A percentile compares a stretch with the other conserved stretches of the same genome.
phyloP scores from a whole-genome alignment of 345 rosid genomes.

The Pistacia vera region DNA sequence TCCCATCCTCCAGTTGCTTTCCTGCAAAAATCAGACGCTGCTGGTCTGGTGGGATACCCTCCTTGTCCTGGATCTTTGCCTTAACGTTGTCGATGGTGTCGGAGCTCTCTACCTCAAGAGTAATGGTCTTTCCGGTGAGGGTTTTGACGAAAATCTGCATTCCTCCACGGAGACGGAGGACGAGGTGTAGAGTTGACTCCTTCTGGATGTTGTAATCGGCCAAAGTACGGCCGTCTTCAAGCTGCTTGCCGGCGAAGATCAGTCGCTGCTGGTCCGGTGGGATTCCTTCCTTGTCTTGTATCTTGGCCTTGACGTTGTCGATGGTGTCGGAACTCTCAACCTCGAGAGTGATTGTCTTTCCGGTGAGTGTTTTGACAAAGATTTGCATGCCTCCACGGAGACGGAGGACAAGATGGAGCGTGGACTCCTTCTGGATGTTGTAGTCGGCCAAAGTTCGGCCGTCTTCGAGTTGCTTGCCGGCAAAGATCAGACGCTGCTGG shows the following conservation, averaged over 20 bases:
- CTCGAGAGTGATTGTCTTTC: slow-evolving; percentile 21
- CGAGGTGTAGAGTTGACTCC: slow-evolving; percentile 16
- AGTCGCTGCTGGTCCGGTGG: slow-evolving; percentile 21
- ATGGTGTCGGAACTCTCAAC: slow-evolving; percentile 28
- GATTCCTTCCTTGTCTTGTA: slow-evolving; percentile 22
- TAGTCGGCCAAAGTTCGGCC: slow-evolving; percentile 37
- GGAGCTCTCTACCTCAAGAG: slow-evolving; percentile 20
- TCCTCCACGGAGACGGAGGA: slow-evolving; percentile 17
- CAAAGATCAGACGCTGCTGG: slow-evolving; percentile 33
- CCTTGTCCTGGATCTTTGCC: slow-evolving; percentile 25
- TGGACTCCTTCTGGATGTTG: slow-evolving; percentile 39
- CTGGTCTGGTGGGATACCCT: slow-evolving; percentile 23
- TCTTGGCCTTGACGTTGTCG: slow-evolving; percentile 21
- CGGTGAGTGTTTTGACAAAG: slow-evolving; percentile 19
- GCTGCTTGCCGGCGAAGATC: slow-evolving; percentile 23
- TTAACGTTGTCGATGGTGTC: slow-evolving; percentile 23
- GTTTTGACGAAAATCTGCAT: slow-evolving; percentile 25
- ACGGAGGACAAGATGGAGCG: slow-evolving; percentile 32
- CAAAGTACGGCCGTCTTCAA: slow-evolving; percentile 21
- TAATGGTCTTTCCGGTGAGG: slow-evolving; percentile 16
- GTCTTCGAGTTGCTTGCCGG: slow-evolving; percentile 32
- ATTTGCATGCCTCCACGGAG: slow-evolving; percentile 35
- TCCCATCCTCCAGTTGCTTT: slow-evolving; percentile 19
- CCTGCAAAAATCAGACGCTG: slow-evolving; percentile 21
- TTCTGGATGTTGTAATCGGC: slow-evolving; percentile 24